Base-by-base conservation (phyloP, 768 basidiomycete species). In the Exidia glandulosa region DNA sequence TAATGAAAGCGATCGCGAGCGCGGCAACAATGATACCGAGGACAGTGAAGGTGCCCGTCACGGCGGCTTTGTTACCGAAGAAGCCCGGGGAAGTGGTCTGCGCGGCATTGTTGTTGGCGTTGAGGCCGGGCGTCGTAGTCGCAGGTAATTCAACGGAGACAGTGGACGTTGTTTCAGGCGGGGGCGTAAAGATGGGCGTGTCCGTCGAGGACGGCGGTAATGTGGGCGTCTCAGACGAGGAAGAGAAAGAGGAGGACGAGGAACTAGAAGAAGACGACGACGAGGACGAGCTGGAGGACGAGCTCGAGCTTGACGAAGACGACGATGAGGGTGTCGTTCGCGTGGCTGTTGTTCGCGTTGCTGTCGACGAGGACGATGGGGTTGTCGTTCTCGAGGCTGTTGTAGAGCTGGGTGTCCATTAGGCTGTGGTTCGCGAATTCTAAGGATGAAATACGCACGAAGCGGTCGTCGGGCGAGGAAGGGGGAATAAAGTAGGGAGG, bases 11-110 rank as follows among this genome's bases (percentile, higher is more conserved):
- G 61, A 89, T 67, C 66, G 80, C 14, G 64, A 87, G 58, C 9
- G 73, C 81, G 54, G 82, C 63, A 23, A 66, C 81, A 57, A 87
- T 67, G 33, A 90, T 65, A n/a, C 87, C 87, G 16, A 84, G 86
- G 52, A 83, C 85, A 23, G 82, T 73, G 73, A 89, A 90, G 0
- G 83, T 81, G 13, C 84, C 88, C 2, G 84, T 85, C 1, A 89
- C 83, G 0, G 86, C 88, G 25, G 81, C 85, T 23, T 71, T 88
- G 73, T 90, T 90, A 54, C 76, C 62, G 69, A 89, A 85, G 74
- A 89, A 89, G 48, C 87, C 50, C 50, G 14, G 14, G 16, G 50
- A 14, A 29, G 30, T 27, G 7, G 25, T 25, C 27, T 27, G 50
- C 25, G 50, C 10, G 27, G 16, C 6, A 29, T 10, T 29, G n/a